These are phyloP conservation scores for Phycomyces nitens DNA, from an alignment of 192 early-diverging fungal genomes.

Conservation along the genomic window DNA sequence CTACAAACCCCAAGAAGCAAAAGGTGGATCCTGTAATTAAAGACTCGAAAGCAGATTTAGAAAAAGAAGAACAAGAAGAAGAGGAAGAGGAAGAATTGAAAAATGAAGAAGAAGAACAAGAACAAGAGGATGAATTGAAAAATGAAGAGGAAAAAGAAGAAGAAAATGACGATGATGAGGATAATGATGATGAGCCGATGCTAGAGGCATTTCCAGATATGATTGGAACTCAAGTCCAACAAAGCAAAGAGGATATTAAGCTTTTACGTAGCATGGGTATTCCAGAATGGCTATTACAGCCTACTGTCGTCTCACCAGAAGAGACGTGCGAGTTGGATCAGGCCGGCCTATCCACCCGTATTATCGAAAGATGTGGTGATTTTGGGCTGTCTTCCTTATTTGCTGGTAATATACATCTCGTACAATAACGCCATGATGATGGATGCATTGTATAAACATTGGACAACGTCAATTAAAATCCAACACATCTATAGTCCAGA, in stretches of 20 bases:
- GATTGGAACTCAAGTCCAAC: conserved; percentile 28
- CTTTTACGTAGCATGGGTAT: conserved; percentile 66
- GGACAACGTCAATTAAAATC: background rate
- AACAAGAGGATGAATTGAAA: conserved; percentile 12
- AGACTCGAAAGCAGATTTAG: conserved; percentile 8
- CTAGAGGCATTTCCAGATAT: conserved; percentile 46
- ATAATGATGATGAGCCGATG: conserved; percentile 8
- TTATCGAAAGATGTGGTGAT: conserved; percentile 56
- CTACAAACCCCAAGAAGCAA: conserved; percentile 15
- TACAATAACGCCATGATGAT: background rate
- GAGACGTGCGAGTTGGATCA: conserved; percentile 16
- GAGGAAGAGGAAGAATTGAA: conserved; percentile 1
- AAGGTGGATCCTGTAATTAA: conserved; percentile 9
- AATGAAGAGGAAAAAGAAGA: conserved; percentile 29
- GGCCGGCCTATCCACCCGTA: conserved; percentile 59
- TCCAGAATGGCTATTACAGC: conserved; percentile 85
- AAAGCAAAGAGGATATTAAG: conserved; percentile 37
- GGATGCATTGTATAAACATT: background rate
- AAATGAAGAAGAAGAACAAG: background rate
- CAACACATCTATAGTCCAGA: conserved; percentile 57
- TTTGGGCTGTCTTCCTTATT: conserved; percentile 72
- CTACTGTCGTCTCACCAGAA: conserved; percentile 65
- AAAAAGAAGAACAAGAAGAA: conserved; percentile 9
- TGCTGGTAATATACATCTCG: conserved; percentile 43
- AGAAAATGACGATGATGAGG: conserved; percentile 22